Conservation (phyloP, 495 filamentous ascomycete genomes). For the Lichenothelia convexa region DNA sequence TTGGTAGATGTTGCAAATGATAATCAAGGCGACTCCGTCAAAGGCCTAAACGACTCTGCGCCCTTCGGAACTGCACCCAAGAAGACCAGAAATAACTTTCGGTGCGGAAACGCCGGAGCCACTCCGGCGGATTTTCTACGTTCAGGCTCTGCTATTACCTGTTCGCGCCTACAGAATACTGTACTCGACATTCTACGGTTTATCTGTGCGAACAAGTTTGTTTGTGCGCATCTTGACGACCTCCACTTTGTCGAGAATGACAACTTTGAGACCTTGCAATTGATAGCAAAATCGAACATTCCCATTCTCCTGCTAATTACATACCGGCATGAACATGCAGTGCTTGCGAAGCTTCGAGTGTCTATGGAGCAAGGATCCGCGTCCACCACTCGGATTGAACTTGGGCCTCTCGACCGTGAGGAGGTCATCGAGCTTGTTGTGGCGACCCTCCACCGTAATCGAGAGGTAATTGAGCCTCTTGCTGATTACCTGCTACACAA, state of each 20-base stretch:
- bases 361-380: slow-evolving; percentile 7
- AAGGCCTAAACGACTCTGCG: too few relatives aligned
- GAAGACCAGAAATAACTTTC: background rate
- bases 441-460: slow-evolving; percentile 44
- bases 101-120: slow-evolving; percentile 18
- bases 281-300: slow-evolving; percentile 51
- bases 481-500: slow-evolving; percentile 66
- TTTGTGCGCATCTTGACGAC: slow-evolving; percentile 72
- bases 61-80: too few relatives aligned
- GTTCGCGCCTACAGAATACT: slow-evolving; percentile 62
- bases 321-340: slow-evolving; percentile 33
- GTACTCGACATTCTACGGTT: slow-evolving; percentile 70
- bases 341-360: slow-evolving; percentile 6
- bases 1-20: too few relatives aligned
- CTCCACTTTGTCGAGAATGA: slow-evolving; percentile 77
- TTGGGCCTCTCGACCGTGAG: slow-evolving; percentile 51
- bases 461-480: slow-evolving; percentile 41
- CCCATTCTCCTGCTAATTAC: slow-evolving; percentile 64
- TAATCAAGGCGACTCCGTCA: too few relatives aligned
- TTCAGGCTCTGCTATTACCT: slow-evolving; percentile 48
- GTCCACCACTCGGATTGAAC: slow-evolving; percentile 42
- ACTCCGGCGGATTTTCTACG: slow-evolving; percentile 54
- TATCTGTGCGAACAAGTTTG: slow-evolving; percentile 57
- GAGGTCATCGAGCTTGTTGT: slow-evolving; percentile 63
- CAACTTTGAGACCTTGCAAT: slow-evolving; percentile 57